Evolutionary conservation across 2,329 filamentous ascomycete genomes (phyloP).

Genomic region (Trichophyton verrucosum): DNA sequence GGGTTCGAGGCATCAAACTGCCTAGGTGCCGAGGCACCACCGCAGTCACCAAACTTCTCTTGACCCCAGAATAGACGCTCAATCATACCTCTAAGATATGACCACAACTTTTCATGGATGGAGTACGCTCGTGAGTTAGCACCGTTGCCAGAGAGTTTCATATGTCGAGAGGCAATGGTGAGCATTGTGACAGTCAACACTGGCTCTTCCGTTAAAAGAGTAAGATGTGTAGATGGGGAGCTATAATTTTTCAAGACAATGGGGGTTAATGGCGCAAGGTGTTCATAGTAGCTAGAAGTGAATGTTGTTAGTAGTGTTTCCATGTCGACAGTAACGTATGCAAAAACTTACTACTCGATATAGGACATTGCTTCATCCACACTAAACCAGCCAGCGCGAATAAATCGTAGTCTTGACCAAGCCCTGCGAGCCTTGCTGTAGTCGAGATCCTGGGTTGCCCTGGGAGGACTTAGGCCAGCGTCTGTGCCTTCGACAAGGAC

Average conservation of each 20-base stretch:
- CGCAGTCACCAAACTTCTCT: constrained; percentile 84
- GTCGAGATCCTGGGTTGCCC: constrained; percentile 24
- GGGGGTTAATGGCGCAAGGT: constrained; percentile 80
- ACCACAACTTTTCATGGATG: constrained; percentile 93
- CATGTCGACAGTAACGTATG: constrained; percentile 7
- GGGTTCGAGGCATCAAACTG: constrained; percentile 9
- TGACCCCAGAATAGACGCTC: constrained; percentile 91
- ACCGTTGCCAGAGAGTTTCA: constrained; percentile 64
- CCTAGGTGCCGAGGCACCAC: constrained; percentile 45
- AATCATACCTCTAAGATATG: constrained; percentile 86
- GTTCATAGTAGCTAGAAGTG: constrained; percentile 63
- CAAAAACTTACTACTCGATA: constrained; percentile 62
- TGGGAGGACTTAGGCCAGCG: constrained; percentile 9
- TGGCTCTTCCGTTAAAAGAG: constrained; percentile 77
- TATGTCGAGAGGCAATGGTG: constrained; percentile 81
- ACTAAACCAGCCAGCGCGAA: constrained; percentile 94
- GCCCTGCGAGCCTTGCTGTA: constrained; percentile 59
- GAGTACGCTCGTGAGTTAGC: constrained; percentile 73
- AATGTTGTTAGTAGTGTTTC: constrained; percentile 6
- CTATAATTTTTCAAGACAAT: constrained; percentile 87
- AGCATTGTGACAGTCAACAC: constrained; percentile 85
- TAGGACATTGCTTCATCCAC: constrained; percentile 87
- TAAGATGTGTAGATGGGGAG: constrained; percentile 64
- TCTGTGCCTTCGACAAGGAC: constrained; percentile 8
- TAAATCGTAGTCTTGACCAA: constrained; percentile 89